phyloP scores from a whole-genome alignment of 2,329 filamentous ascomycete genomes.

The Arthroderma uncinatum region DNA sequence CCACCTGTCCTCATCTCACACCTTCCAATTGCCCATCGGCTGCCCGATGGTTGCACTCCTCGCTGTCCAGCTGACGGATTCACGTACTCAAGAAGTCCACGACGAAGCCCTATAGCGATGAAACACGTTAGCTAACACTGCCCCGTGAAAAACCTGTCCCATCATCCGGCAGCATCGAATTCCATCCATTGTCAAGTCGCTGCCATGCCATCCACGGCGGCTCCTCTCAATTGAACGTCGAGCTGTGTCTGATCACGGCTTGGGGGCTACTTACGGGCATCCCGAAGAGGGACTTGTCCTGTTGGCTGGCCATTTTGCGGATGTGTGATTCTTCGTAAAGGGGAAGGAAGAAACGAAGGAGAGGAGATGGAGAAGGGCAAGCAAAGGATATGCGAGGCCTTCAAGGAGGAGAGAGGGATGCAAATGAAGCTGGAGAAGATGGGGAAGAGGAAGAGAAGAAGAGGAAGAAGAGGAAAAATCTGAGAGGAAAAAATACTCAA shows the following conservation, averaged over 20 bases:
- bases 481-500: constrained; percentile 17
- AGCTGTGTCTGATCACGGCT: neutral
- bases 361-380: constrained; percentile 24
- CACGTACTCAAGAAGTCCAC: constrained; percentile 98
- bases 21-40: no score
- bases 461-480: constrained; percentile 26
- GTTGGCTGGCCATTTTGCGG: constrained; percentile 40
- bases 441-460: constrained; percentile 23
- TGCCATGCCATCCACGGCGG: neutral
- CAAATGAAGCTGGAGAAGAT: constrained; percentile 20
- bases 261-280: constrained; percentile 35
- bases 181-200: constrained; percentile 8
- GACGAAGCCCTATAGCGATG: constrained; percentile 62
- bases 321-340: constrained; percentile 19
- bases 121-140: constrained; percentile 23
- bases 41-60: neutral
- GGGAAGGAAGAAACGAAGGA: constrained; percentile 28
- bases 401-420: constrained; percentile 24
- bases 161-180: constrained; percentile 5
- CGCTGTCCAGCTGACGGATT: neutral
- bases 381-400: constrained; percentile 20
- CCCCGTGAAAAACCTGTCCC: neutral
- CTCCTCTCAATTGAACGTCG: neutral
- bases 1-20: no score
- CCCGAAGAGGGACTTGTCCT: constrained; percentile 45